A percentile compares a stretch with the other conserved stretches of the same genome.
These are phyloP conservation scores for Phyllosticta citrichinensis DNA, from an alignment of 2,329 filamentous ascomycete species.

Conservation along the genomic window DNA sequence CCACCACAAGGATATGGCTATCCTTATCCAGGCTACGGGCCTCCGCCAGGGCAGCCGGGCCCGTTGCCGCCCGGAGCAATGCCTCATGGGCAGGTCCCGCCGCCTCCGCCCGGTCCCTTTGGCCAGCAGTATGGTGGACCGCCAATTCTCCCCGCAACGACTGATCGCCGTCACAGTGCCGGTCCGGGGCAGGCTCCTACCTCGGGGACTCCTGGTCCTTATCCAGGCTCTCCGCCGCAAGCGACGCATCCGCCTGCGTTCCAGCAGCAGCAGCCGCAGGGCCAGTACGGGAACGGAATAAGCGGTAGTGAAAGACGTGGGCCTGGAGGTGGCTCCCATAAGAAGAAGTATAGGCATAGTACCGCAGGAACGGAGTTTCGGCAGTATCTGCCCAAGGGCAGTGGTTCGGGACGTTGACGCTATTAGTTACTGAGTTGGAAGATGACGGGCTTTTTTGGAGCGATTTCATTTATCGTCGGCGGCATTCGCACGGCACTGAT, in stretches of 20 bases:
- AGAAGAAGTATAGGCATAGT: slow-evolving; percentile 3
- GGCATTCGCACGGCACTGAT: not conserved
- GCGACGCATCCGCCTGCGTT: slow-evolving; percentile 6
- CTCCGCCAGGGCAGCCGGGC: not conserved
- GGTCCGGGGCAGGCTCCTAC: not conserved
- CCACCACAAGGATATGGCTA: slow-evolving; percentile 1
- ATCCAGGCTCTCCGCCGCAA: not conserved
- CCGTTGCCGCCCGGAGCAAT: not conserved
- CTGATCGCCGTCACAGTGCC: slow-evolving; percentile 16
- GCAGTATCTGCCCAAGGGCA: not conserved
- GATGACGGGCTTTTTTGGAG: not conserved
- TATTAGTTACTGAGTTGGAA: not conserved
- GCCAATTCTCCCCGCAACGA: slow-evolving; percentile 29
- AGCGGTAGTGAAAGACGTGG: slow-evolving; percentile 1
- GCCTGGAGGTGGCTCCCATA: not conserved
- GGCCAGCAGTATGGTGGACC: slow-evolving; percentile 28
- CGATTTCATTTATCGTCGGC: not conserved
- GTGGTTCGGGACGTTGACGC: slow-evolving; percentile 3
- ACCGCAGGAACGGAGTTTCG: slow-evolving; percentile 7
- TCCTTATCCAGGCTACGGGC: slow-evolving; percentile 1
- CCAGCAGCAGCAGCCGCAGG: slow-evolving; percentile 5
- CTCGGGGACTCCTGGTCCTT: not conserved
- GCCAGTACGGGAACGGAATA: not conserved
- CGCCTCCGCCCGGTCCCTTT: slow-evolving; percentile 3
- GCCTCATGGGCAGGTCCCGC: not conserved